phyloP scores from a whole-genome alignment of 768 basidiomycete genomes.

The Scleroderma citrinum region DNA sequence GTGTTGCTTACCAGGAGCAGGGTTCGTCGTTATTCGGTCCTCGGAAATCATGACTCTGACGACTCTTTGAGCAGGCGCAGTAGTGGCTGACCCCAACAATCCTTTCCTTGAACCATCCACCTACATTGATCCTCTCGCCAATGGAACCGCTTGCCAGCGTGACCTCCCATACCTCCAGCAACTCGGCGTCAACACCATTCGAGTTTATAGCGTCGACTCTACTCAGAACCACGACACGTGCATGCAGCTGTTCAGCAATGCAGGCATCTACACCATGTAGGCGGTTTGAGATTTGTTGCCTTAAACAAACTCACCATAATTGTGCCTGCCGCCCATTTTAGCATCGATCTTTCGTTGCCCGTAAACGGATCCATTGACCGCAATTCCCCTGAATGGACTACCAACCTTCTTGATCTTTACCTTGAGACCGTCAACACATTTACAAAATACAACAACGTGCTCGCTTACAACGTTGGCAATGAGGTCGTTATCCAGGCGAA shows the following conservation, averaged over 20 bases:
- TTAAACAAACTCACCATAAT: slow-evolving; percentile 1
- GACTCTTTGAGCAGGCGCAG: slow-evolving; percentile 23
- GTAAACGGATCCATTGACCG: slow-evolving; percentile 84
- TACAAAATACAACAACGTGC: slow-evolving; percentile 81
- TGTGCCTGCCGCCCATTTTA: slow-evolving; percentile 26
- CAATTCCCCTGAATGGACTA: slow-evolving; percentile 66
- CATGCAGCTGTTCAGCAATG: slow-evolving; percentile 69
- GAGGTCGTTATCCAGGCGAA: slow-evolving; percentile 57
- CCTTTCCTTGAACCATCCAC: slow-evolving; percentile 66
- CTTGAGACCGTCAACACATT: slow-evolving; percentile 72
- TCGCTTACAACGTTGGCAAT: slow-evolving; percentile 89
- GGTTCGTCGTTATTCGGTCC: slow-evolving; percentile 35
- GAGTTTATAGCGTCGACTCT: slow-evolving; percentile 83
- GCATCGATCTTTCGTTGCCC: slow-evolving; percentile 83
- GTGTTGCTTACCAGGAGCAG: slow-evolving; percentile 79
- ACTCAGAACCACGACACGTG: slow-evolving; percentile 81
- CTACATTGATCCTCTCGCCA: slow-evolving; percentile 75
- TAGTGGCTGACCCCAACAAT: slow-evolving; percentile 44
- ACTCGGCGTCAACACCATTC: slow-evolving; percentile 75
- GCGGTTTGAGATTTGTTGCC: slow-evolving; percentile 20
- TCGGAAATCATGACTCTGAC: background rate
- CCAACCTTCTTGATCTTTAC: slow-evolving; percentile 75
- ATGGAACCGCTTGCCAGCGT: slow-evolving; percentile 60
- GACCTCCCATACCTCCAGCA: slow-evolving; percentile 75
- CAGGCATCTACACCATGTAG: slow-evolving; percentile 87